Evolutionary conservation across 1,284 basidiomycete species (phyloP).

Genomic region (Sporisorium exsertum): DNA sequence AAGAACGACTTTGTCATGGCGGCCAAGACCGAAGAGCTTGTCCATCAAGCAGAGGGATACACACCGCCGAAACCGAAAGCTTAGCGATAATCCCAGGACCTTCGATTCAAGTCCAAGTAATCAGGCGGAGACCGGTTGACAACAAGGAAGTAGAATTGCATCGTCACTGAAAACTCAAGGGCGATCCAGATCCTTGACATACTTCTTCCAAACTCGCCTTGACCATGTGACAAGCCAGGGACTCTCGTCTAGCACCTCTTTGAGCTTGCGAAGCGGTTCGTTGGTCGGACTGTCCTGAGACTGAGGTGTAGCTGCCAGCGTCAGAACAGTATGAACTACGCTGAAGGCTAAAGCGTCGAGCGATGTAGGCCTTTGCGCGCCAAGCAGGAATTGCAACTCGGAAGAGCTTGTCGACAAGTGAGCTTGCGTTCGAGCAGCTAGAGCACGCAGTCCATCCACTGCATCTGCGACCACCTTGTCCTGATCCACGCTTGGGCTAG

Average conservation of each 20-base stretch:
- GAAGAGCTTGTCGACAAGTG: conserved; percentile 12
- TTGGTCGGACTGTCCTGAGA: conserved; percentile 8
- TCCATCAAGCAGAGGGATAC: conserved; percentile 49
- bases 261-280: conserved; percentile 25
- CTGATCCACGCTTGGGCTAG: conserved; percentile 41
- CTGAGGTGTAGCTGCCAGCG: conserved; percentile 48
- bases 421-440: conserved; percentile 30
- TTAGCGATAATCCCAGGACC: not conserved
- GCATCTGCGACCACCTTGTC: conserved; percentile 36
- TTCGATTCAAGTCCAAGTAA: not conserved
- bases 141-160: not conserved
- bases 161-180: conserved; percentile 5
- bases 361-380: conserved; percentile 23
- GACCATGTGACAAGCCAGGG: conserved; percentile 48
- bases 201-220: conserved; percentile 39
- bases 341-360: conserved; percentile 56
- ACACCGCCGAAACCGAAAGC: conserved; percentile 41
- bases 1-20: conserved; percentile 68
- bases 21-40: conserved; percentile 64
- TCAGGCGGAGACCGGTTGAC: not conserved
- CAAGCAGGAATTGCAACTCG: conserved; percentile 19
- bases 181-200: conserved; percentile 38
- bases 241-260: conserved; percentile 40
- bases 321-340: conserved; percentile 50
- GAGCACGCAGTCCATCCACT: conserved; percentile 27